Percentiles rank a stretch among this genome's conserved stretches.
These are phyloP conservation scores for Xylaria polymorpha DNA, from an alignment of 2,329 filamentous ascomycete genomes.

Conservation along the genomic window DNA sequence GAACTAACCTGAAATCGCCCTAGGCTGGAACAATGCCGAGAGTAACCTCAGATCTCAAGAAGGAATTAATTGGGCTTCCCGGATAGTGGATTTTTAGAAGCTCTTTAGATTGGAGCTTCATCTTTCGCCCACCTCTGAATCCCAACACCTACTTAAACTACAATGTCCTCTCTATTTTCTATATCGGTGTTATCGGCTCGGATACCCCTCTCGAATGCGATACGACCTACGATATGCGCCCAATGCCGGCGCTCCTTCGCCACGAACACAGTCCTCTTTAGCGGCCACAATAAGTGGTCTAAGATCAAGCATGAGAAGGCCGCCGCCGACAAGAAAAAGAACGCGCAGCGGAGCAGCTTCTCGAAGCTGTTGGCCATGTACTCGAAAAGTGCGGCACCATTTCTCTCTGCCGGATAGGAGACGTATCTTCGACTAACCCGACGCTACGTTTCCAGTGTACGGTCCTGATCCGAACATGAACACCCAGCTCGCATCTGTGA, in stretches of 20 bases:
- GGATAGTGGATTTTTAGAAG: slow-evolving; percentile 10
- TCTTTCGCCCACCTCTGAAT: too few relatives aligned
- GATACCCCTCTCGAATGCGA: slow-evolving; percentile 30
- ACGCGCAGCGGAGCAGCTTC: slow-evolving; percentile 73
- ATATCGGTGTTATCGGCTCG: slow-evolving; percentile 23
- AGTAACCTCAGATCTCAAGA: slow-evolving; percentile 15
- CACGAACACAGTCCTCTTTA: slow-evolving; percentile 58
- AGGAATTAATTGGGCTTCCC: slow-evolving; percentile 9
- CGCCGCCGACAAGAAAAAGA: slow-evolving; percentile 83
- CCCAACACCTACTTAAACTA: too few relatives aligned
- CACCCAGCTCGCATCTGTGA: slow-evolving; percentile 76
- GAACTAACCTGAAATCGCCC: slow-evolving; percentile 14
- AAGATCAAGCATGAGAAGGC: slow-evolving; percentile 97
- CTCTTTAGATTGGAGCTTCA: neutral
- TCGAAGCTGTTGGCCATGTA: slow-evolving; percentile 78
- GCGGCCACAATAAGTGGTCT: slow-evolving; percentile 93
- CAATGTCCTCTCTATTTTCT: slow-evolving; percentile 41
- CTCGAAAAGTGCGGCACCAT: slow-evolving; percentile 71
- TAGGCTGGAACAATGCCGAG: slow-evolving; percentile 21
- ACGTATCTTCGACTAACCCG: slow-evolving; percentile 19
- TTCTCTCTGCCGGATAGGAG: neutral
- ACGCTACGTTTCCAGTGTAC: slow-evolving; percentile 65
- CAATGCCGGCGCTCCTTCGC: slow-evolving; percentile 63
- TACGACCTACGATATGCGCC: slow-evolving; percentile 54
- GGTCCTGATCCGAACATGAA: slow-evolving; percentile 81